Percentiles rank a stretch among this genome's conserved stretches.
Evolutionary conservation across 2,329 filamentous ascomycete species (phyloP).

Genomic region (Xylariaceae sp.): DNA sequence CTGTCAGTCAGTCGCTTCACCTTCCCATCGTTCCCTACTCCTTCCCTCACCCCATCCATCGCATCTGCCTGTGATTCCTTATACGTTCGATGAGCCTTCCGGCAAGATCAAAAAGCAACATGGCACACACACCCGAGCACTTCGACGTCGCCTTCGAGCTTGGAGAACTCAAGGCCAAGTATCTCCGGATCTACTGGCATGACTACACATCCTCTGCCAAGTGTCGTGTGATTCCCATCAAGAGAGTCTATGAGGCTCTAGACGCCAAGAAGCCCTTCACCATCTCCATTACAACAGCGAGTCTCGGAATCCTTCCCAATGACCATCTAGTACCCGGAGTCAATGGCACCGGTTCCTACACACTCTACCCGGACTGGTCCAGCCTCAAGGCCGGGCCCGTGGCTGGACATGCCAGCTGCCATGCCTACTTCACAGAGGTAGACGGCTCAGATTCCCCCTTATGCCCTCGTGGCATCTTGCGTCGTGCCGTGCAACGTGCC

Average conservation of each 20-base stretch:
- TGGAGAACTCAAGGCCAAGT: constrained; percentile 46
- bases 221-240: constrained; percentile 62
- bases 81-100: too few species aligned
- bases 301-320: constrained; percentile 62
- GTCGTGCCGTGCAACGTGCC: constrained; percentile 48
- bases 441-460: constrained; percentile 45
- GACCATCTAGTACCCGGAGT: constrained; percentile 53
- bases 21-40: too few species aligned
- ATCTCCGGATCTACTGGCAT: constrained; percentile 69
- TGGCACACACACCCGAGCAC: too few species aligned
- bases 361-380: constrained; percentile 59
- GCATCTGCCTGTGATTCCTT: too few species aligned
- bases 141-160: constrained; percentile 27
- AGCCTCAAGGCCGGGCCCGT: constrained; percentile 56
- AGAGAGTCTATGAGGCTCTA: constrained; percentile 46
- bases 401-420: constrained; percentile 58
- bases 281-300: constrained; percentile 59
- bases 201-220: constrained; percentile 70
- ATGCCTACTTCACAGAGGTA: constrained; percentile 59
- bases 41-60: too few species aligned
- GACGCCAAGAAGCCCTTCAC: constrained; percentile 39
- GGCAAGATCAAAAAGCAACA: neutral
- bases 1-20: too few species aligned
- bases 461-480: constrained; percentile 63
- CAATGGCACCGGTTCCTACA: constrained; percentile 59